Conservation (phyloP, 2,329 filamentous ascomycete genomes). For the Penicillium occitanis region DNA sequence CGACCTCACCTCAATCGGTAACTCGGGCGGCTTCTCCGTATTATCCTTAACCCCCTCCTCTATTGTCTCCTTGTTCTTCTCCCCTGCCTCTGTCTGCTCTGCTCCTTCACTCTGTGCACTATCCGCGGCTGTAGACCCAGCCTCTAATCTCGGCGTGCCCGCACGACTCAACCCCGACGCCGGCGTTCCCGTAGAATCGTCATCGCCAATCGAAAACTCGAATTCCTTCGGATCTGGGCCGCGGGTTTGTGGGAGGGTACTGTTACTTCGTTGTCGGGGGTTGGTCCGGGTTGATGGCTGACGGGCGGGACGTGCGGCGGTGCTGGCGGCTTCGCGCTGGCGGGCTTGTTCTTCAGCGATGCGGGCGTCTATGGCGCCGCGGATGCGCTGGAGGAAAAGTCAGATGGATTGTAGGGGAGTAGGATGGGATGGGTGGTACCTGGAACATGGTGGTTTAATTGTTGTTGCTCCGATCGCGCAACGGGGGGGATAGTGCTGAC, state of each 20-base stretch:
- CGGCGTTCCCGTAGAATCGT: conserved; percentile 54
- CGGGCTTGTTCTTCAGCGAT: conserved; percentile 91
- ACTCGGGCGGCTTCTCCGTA: conserved; percentile 46
- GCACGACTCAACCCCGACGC: conserved; percentile 53
- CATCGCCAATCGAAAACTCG: conserved; percentile 83
- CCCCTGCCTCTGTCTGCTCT: conserved; percentile 24
- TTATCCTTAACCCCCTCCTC: conserved; percentile 17
- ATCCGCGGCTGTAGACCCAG: conserved; percentile 22
- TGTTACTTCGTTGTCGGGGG: conserved; percentile 36
- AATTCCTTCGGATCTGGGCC: conserved; percentile 83
- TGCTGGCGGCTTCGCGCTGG: conserved; percentile 53
- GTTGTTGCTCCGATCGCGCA: conserved; percentile 26
- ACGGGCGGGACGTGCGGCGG: conserved; percentile 43
- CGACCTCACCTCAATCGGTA: conserved; percentile 71
- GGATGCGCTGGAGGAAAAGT: conserved; percentile 62
- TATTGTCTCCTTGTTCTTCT: conserved; percentile 24
- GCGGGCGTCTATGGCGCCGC: conserved; percentile 79
- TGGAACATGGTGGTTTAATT: conserved; percentile 30
- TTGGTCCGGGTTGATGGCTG: conserved; percentile 32
- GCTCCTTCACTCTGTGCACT: not conserved
- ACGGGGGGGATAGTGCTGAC: conserved; percentile 16
- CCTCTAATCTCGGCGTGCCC: conserved; percentile 55
- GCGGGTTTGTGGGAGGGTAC: conserved; percentile 48
- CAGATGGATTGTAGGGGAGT: not conserved
- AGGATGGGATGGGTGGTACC: conserved; percentile 24